A percentile compares a stretch with the other conserved stretches of the same genome.
These are phyloP conservation scores for Eurotiales sp. DNA, from an alignment of 2,329 filamentous ascomycete species.

Conservation along the genomic window DNA sequence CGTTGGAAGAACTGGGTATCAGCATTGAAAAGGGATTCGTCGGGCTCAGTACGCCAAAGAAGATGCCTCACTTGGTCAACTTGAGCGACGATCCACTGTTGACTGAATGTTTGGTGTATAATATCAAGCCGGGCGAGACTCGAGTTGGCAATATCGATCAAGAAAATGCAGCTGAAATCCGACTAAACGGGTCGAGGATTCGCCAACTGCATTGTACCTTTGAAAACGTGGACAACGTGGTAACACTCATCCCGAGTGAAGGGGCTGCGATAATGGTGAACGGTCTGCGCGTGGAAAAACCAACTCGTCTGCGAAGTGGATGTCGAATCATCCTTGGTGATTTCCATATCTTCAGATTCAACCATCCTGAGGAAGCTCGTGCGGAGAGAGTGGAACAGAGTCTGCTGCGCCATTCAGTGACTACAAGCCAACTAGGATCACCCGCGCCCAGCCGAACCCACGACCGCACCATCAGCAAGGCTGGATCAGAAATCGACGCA, in stretches of 20 bases:
- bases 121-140: constrained; percentile 90
- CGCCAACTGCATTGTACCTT: constrained; percentile 89
- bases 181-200: constrained; percentile 90
- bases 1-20: constrained; percentile 93
- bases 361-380: constrained; percentile 91
- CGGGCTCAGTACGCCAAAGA: constrained; percentile 91
- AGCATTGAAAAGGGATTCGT: constrained; percentile 99
- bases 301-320: constrained; percentile 81
- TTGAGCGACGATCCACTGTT: constrained; percentile 90
- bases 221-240: constrained; percentile 86
- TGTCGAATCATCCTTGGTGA: constrained; percentile 94
- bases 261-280: constrained; percentile 99
- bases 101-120: constrained; percentile 95
- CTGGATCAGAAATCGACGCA: constrained; percentile 70
- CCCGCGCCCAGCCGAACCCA: constrained; percentile 65
- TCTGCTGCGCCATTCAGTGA: constrained; percentile 76
- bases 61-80: constrained; percentile 98
- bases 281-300: constrained; percentile 80
- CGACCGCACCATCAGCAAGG: constrained; percentile 74
- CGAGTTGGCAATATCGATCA: constrained; percentile 93
- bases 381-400: constrained; percentile 88
- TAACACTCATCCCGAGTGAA: constrained; percentile 84
- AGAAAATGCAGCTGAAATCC: constrained; percentile 77
- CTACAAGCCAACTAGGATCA: constrained; percentile 60
- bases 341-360: constrained; percentile 98